A percentile compares a stretch with the other conserved stretches of the same genome.
phyloP scores from a whole-genome alignment of 2,329 filamentous ascomycete species.

The Penicillium sp. region DNA sequence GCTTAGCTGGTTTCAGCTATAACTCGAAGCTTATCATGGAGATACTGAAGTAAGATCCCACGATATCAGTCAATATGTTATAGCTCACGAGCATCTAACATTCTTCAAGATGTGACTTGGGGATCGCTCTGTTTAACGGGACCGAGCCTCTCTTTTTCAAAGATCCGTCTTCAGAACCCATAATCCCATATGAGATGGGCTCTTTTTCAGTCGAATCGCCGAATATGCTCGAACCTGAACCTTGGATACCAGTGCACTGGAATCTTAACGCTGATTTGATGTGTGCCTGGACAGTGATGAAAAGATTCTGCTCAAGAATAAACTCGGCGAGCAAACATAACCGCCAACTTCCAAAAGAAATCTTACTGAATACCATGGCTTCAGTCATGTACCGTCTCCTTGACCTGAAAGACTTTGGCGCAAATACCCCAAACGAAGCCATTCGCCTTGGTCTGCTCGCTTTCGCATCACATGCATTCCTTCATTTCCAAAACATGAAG shows the following conservation, averaged over 20 bases:
- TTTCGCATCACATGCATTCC: conserved; percentile 49
- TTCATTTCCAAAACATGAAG: conserved; percentile 26
- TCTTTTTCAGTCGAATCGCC: background rate
- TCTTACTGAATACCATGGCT: conserved; percentile 42
- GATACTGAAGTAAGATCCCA: conserved; percentile 17
- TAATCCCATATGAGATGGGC: conserved; percentile 10
- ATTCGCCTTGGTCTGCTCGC: conserved; percentile 50
- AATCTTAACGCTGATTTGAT: conserved; percentile 5
- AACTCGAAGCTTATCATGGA: conserved; percentile 47
- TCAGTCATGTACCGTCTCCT: conserved; percentile 53
- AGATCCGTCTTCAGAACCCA: conserved; percentile 8
- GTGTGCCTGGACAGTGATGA: conserved; percentile 10
- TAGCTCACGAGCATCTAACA: background rate
- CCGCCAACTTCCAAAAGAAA: conserved; percentile 28
- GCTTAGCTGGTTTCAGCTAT: conserved; percentile 37
- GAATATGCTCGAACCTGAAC: conserved; percentile 1
- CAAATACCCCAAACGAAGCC: conserved; percentile 41
- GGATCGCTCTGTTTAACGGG: conserved; percentile 4
- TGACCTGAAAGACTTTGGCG: conserved; percentile 36
- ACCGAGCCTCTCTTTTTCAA: conserved; percentile 12
- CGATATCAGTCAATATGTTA: background rate
- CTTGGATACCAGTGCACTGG: background rate
- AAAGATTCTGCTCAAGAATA: conserved; percentile 13
- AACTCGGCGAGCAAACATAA: conserved; percentile 26
- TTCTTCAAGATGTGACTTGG: conserved; percentile 9